Evolutionary conservation across 2,329 filamentous ascomycete species (phyloP).

Genomic region (Sarocladiaceae sp.): DNA sequence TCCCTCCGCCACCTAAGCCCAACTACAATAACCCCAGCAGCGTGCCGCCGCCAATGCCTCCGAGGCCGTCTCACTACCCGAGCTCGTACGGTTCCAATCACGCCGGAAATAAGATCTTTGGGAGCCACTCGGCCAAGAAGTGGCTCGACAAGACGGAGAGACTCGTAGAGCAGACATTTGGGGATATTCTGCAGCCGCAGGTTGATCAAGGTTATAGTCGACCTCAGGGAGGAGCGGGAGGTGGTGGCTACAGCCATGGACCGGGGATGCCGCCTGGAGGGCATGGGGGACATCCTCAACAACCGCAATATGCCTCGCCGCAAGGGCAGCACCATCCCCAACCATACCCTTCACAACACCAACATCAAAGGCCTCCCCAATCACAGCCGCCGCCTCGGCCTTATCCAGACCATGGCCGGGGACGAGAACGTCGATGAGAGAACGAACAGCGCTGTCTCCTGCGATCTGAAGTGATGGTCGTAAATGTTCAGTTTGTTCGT

Average conservation of each 20-base stretch:
- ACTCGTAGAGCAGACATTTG: slow-evolving; percentile 17
- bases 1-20: slow-evolving; percentile 26
- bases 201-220: slow-evolving; percentile 4
- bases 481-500: too few relatives aligned
- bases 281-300: slow-evolving; percentile 5
- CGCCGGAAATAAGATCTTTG: slow-evolving; percentile 12
- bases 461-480: too few relatives aligned
- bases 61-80: neutral
- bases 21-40: neutral
- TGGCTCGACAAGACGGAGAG: slow-evolving; percentile 19
- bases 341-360: neutral
- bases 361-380: too few relatives aligned
- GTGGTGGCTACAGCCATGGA: neutral
- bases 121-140: slow-evolving; percentile 16
- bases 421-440: neutral
- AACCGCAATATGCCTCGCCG: slow-evolving; percentile 4
- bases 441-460: too few relatives aligned
- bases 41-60: slow-evolving; percentile 2
- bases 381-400: neutral
- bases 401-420: neutral
- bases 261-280: neutral
- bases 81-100: slow-evolving; percentile 15
- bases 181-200: slow-evolving; percentile 13
- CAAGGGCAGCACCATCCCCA: neutral
- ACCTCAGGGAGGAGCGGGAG: neutral